Conservation (phyloP, 2,329 filamentous ascomycete species). For the Pseudocercospora eumusae region DNA sequence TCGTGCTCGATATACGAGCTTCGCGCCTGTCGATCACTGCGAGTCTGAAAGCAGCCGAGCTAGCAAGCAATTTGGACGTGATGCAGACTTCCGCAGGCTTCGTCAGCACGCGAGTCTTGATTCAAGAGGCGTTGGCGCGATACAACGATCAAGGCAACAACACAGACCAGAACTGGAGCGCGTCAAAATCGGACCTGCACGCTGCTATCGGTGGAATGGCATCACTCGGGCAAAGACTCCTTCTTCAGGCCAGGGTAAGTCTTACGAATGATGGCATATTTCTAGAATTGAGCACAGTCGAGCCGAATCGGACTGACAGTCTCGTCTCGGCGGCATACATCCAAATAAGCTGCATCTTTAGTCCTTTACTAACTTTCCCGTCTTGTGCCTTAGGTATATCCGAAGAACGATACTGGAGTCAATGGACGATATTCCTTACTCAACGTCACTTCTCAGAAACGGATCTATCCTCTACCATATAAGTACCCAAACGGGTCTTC, state of each 20-base stretch:
- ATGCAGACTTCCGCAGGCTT: conserved; percentile 73
- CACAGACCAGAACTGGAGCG: conserved; percentile 60
- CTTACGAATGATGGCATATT: too few species aligned
- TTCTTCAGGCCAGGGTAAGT: conserved; percentile 63
- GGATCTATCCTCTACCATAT: conserved; percentile 60
- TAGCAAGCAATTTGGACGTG: conserved; percentile 75
- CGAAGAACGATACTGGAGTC: conserved; percentile 64
- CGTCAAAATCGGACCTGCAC: conserved; percentile 64
- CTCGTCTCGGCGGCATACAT: too few species aligned
- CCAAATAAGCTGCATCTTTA: too few species aligned
- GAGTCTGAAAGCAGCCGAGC: conserved; percentile 80
- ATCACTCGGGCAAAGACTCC: conserved; percentile 49
- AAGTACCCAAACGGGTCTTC: conserved; percentile 57
- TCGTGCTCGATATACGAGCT: conserved; percentile 59
- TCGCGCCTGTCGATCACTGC: conserved; percentile 72
- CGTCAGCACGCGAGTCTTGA: conserved; percentile 64
- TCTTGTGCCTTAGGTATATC: conserved; percentile 56
- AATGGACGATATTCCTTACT: conserved; percentile 56
- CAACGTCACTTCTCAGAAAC: conserved; percentile 60
- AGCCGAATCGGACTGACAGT: too few species aligned
- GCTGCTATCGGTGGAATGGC: conserved; percentile 65
- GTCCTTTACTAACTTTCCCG: too few species aligned
- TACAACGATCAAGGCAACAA: conserved; percentile 61
- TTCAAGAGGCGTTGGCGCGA: conserved; percentile 54
- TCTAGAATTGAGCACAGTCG: too few species aligned